Evolutionary conservation across 306 rosid species (phyloP), one percentile per base, ranked within the genome.

Genomic region (Malus sieversii): DNA sequence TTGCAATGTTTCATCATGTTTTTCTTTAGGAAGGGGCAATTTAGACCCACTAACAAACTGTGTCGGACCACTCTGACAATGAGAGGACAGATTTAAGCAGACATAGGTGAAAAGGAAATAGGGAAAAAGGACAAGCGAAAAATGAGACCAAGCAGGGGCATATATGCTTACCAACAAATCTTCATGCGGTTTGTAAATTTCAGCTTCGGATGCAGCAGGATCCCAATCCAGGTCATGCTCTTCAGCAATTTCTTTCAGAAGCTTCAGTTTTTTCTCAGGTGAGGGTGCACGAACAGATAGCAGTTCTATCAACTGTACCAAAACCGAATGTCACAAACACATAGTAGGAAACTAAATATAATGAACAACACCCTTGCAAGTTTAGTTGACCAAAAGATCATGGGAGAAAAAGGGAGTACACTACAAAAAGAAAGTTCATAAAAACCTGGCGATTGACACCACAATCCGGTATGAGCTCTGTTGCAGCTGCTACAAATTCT

Each of bases 361-460:
- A 38, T 29, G 29, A 19, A 35, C 5, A 53, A 1, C 13, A 33
- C 2, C 22, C 4, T 7, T 20, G 14, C 29, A 51, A 19, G 22
- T 45, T 23, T 64, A 71, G 51, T 71, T 40, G 33, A 32, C 75
- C 20, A 74, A 44, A 42, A 62, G n/a, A 74, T 27, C 22, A 58
- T 74, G 69, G 55, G 38, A 40, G 10, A 69, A 66, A 66, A 65
- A 68, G 4, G 46, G 74, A 22, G 33, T 10, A 29, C 3, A 76
- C n/a, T 4, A 55, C 60, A 67, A 66, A 66, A 78, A 73, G 80
- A 70, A 75, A 72, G 52, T 45, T 76, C 66, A 78, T 33, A 29
- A 45, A 45, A 84, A 94, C 98, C 98, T 94, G 98, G 72, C 97
- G 98, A 82, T 90, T 94, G 78, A 94, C 97, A 70, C 98, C 98